These are phyloP conservation scores for Fraxinus americana DNA, from an alignment of 257 asterid species.

Conservation along the genomic window DNA sequence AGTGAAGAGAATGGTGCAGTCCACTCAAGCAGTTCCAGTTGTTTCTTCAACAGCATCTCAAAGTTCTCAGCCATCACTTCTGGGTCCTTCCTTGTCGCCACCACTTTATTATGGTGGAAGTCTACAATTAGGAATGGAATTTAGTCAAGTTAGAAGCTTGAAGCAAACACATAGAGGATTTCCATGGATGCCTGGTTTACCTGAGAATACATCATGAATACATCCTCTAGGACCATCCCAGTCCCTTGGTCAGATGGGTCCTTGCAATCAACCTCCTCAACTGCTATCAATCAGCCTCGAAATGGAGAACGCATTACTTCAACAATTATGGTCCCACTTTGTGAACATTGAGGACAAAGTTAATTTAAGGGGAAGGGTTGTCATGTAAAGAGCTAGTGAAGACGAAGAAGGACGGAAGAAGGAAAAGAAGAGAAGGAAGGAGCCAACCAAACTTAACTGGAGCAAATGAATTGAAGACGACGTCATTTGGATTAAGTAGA, in stretches of 20 bases:
- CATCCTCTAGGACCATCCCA: conserved; percentile 61
- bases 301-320: conserved; percentile 79
- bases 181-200: conserved; percentile 46
- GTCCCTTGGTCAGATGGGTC: conserved; percentile 62
- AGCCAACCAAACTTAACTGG: no score
- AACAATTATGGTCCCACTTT: conserved; percentile 84
- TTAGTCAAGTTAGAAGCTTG: conserved; percentile 67
- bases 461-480: no score
- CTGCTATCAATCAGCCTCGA: conserved; percentile 65
- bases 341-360: no score
- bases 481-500: no score
- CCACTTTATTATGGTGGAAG: conserved; percentile 75
- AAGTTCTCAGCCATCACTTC: conserved; percentile 52
- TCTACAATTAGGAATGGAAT: conserved; percentile 74
- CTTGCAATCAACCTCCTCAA: conserved; percentile 68
- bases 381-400: no score
- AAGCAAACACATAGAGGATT: conserved; percentile 64
- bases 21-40: no score
- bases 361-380: no score
- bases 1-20: no score
- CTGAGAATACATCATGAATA: conserved; percentile 18
- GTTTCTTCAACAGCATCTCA: no score
- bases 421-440: no score
- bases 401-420: no score
- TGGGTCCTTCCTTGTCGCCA: conserved; percentile 52